Percentiles rank a stretch among this genome's conserved stretches.
Evolutionary conservation across 2,329 filamentous ascomycete species (phyloP).

Genomic region (Emergomyces pasteurianus): DNA sequence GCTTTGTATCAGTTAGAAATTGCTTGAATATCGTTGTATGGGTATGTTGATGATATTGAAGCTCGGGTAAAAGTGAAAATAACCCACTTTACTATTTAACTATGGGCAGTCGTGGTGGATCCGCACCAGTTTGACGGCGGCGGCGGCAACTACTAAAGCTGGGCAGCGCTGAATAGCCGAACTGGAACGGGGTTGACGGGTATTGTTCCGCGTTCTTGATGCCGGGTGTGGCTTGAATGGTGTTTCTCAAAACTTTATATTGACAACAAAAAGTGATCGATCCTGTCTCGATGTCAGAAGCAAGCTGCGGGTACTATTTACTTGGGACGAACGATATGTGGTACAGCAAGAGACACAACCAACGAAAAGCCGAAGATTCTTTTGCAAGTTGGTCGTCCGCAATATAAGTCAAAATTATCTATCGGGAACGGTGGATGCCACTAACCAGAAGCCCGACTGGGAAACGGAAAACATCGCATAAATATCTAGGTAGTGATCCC

Average conservation of each 20-base stretch:
- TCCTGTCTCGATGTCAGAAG: no score
- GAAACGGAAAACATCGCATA: background rate
- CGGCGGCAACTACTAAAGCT: background rate
- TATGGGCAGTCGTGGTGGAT: background rate
- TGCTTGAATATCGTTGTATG: background rate
- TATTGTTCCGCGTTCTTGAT: background rate
- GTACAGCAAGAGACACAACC: no score
- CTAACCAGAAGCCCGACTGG: background rate
- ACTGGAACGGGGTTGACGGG: background rate
- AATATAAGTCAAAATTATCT: no score
- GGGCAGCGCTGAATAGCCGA: background rate
- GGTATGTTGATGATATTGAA: background rate
- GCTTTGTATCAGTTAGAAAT: background rate
- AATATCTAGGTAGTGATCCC: background rate
- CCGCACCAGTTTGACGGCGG: background rate
- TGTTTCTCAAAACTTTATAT: background rate
- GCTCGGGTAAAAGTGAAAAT: background rate
- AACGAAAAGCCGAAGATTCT: no score
- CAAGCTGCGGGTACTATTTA: no score
- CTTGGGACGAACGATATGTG: background rate
- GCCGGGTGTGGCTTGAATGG: background rate
- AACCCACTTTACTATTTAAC: background rate
- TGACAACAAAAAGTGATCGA: background rate
- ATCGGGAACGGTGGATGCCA: background rate
- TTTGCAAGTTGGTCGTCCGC: no score